phyloP scores from a whole-genome alignment of 371 early-diverging fungal species.

The Apophysomyces trapeziformis region DNA sequence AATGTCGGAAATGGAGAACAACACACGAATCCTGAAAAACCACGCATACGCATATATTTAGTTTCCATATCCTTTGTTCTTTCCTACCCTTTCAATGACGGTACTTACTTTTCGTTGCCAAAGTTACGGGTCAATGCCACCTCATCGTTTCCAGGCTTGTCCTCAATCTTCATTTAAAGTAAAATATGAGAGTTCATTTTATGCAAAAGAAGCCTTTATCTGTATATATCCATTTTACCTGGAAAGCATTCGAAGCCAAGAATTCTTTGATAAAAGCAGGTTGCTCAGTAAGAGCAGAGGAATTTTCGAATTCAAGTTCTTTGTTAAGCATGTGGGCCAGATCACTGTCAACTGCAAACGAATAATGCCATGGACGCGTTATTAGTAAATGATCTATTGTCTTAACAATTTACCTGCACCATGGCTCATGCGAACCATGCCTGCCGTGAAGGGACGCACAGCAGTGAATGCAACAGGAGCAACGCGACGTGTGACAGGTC shows the following conservation, averaged over 20 bases:
- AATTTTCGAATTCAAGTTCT: slow-evolving; percentile 86
- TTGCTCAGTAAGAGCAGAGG: slow-evolving; percentile 59
- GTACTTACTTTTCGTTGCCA: slow-evolving; percentile 88
- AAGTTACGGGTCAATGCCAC: slow-evolving; percentile 82
- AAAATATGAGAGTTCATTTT: background rate
- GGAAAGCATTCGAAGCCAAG: slow-evolving; percentile 74
- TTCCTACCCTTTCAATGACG: background rate
- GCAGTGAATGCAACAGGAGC: slow-evolving; percentile 23
- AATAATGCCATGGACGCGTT: background rate
- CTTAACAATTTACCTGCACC: slow-evolving; percentile 37
- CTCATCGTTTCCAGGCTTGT: slow-evolving; percentile 81
- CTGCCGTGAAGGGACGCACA: slow-evolving; percentile 32
- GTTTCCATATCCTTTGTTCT: too few relatives aligned
- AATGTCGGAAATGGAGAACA: slow-evolving; percentile 88
- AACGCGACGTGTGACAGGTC: slow-evolving; percentile 22
- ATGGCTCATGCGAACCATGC: slow-evolving; percentile 35
- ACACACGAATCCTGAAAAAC: slow-evolving; percentile 71
- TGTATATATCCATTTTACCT: slow-evolving; percentile 47
- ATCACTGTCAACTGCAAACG: slow-evolving; percentile 62
- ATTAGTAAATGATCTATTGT: background rate
- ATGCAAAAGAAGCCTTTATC: background rate
- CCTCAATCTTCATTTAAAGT: slow-evolving; percentile 63
- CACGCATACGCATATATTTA: background rate
- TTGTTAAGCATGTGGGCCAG: slow-evolving; percentile 72
- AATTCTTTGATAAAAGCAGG: slow-evolving; percentile 83